Percentiles rank a stretch among this genome's conserved stretches.
Conservation (phyloP, 2,329 filamentous ascomycete species). For the Emergomyces orientalis region DNA sequence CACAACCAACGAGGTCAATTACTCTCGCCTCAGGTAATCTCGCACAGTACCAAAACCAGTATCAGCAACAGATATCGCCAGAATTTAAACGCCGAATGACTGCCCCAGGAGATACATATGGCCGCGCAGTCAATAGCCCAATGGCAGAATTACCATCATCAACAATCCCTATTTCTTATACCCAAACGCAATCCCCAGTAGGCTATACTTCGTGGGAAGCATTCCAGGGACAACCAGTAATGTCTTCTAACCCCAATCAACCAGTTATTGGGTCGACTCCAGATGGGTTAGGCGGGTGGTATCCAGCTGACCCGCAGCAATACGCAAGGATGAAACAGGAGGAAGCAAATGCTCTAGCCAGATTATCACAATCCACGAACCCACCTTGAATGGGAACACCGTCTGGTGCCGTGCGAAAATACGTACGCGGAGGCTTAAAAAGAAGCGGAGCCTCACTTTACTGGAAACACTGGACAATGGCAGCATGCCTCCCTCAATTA, state of each 20-base stretch:
- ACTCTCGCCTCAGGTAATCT: conserved; percentile 27
- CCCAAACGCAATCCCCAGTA: not conserved
- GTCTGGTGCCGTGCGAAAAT: not conserved
- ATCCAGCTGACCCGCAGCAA: not conserved
- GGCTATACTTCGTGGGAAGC: conserved; percentile 1
- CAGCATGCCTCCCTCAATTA: not conserved
- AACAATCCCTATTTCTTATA: conserved; percentile 2
- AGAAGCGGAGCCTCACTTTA: not conserved
- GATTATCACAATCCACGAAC: conserved; percentile 1
- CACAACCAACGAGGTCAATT: conserved; percentile 27
- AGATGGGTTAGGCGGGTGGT: conserved; percentile 6
- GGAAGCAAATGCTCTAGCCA: not conserved
- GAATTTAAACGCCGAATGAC: conserved; percentile 33
- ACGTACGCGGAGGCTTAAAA: not conserved
- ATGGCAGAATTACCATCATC: conserved; percentile 1
- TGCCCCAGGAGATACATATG: conserved; percentile 23
- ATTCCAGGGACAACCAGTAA: not conserved
- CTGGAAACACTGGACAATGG: not conserved
- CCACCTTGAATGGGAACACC: not conserved
- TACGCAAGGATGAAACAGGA: conserved; percentile 2
- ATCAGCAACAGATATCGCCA: conserved; percentile 23
- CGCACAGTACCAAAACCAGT: conserved; percentile 22
- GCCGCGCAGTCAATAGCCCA: not conserved
- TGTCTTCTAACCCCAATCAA: not conserved
- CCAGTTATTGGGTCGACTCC: not conserved